Conservation (phyloP, 208 protist species). For the Sergeia podlipaevii region DNA sequence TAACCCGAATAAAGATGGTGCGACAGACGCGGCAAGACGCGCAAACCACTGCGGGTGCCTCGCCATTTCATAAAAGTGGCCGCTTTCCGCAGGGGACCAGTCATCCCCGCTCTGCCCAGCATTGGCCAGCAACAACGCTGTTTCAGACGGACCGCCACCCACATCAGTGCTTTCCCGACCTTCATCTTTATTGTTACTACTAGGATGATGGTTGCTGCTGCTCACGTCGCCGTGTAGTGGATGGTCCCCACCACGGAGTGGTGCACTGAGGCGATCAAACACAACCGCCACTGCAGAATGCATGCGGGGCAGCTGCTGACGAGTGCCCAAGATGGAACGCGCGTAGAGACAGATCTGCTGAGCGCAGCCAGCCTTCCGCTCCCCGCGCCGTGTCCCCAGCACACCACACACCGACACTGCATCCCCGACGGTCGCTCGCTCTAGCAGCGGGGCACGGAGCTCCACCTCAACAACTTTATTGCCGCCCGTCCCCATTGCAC, state of each 20-base stretch:
- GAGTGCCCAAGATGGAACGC: slow-evolving; percentile 21
- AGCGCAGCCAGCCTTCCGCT: slow-evolving; percentile 23
- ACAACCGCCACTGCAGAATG: neutral
- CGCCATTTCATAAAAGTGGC: slow-evolving; percentile 81
- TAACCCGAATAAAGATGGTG: slow-evolving; percentile 97
- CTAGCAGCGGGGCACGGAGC: slow-evolving; percentile 60
- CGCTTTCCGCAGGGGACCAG: slow-evolving; percentile 65
- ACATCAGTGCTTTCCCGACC: neutral
- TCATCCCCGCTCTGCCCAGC: no score
- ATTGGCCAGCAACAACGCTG: no score
- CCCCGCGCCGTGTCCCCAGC: slow-evolving; percentile 50
- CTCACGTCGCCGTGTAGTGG: neutral
- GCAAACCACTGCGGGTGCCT: slow-evolving; percentile 82
- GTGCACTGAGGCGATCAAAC: neutral
- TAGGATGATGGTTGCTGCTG: neutral
- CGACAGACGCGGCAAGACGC: slow-evolving; percentile 92
- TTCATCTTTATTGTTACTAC: neutral
- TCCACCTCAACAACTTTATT: slow-evolving; percentile 78
- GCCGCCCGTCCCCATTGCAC: slow-evolving; percentile 34
- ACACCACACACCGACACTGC: slow-evolving; percentile 61
- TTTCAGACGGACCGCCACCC: no score
- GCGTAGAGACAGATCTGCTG: slow-evolving; percentile 38
- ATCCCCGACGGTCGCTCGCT: slow-evolving; percentile 71
- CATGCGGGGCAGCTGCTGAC: neutral
- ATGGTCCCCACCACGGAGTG: neutral